Evolutionary conservation across 345 rosid species (phyloP).

Genomic region (Schrenkiella parvula): DNA sequence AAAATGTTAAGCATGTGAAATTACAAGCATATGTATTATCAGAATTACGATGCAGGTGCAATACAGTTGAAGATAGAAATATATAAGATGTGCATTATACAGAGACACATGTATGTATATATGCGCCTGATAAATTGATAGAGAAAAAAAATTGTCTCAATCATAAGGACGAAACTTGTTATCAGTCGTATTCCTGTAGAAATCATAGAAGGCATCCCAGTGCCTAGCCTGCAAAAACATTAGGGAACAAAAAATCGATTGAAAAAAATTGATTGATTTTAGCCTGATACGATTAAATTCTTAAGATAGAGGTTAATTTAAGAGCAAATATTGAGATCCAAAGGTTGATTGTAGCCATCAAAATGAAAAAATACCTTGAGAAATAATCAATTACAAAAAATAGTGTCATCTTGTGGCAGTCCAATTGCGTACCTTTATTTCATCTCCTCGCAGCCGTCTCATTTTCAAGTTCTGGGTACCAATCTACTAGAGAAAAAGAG

Average conservation of each 20-base stretch:
- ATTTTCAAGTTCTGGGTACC: slow-evolving; percentile 72
- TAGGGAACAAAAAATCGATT: neutral
- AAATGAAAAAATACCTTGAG: neutral
- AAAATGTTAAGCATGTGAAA: neutral
- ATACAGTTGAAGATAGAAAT: neutral
- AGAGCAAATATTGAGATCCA: neutral
- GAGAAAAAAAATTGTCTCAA: neutral
- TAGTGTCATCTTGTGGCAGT: neutral
- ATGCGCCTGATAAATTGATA: neutral
- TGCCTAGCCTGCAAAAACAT: slow-evolving; percentile 65
- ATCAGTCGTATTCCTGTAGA: slow-evolving; percentile 89
- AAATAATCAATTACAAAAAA: neutral
- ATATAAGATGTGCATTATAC: neutral
- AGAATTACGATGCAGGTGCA: neutral
- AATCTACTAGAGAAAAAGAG: slow-evolving; percentile 53
- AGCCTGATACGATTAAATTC: neutral
- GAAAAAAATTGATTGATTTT: neutral
- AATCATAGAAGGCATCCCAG: slow-evolving; percentile 89
- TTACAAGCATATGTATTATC: slow-evolving; percentile 2
- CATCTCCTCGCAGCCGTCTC: slow-evolving; percentile 83
- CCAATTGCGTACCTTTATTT: slow-evolving; percentile 61
- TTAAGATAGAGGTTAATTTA: neutral
- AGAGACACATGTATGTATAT: neutral
- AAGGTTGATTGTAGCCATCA: neutral
- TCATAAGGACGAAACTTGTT: slow-evolving; percentile 61